Evolutionary conservation across 2,329 filamentous ascomycete genomes (phyloP).

Genomic region (Penicillium capsulatum): DNA sequence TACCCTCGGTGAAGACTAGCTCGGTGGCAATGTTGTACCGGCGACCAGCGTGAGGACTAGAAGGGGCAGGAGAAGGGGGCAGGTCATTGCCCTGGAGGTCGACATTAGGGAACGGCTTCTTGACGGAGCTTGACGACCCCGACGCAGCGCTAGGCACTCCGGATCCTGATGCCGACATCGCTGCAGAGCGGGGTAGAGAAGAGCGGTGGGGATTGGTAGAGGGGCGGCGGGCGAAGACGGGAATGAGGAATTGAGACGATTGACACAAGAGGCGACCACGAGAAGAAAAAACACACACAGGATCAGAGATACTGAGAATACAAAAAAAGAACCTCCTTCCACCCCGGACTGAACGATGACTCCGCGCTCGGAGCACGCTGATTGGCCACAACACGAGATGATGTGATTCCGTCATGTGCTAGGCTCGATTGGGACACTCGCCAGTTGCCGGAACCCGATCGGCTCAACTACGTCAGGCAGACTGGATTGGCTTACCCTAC

Average conservation of each 20-base stretch:
- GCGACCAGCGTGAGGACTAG: conserved; percentile 77
- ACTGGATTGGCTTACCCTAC: too few species aligned
- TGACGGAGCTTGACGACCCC: conserved; percentile 31
- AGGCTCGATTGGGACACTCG: conserved; percentile 8
- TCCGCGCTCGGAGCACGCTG: conserved; percentile 11
- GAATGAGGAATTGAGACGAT: too few species aligned
- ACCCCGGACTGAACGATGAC: conserved; percentile 17
- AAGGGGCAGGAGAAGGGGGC: conserved; percentile 88
- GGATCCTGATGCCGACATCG: conserved; percentile 40
- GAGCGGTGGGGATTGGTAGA: background rate
- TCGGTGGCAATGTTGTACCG: conserved; percentile 94
- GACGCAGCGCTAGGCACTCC: conserved; percentile 20
- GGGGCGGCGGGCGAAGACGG: background rate
- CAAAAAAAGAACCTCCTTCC: conserved; percentile 10
- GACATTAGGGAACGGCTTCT: conserved; percentile 57
- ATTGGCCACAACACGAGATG: conserved; percentile 9
- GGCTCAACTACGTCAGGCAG: too few species aligned
- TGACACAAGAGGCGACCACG: background rate
- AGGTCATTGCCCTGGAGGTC: conserved; percentile 81
- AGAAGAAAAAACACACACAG: conserved; percentile 4
- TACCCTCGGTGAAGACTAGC: conserved; percentile 91
- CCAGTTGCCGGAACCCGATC: too few species aligned
- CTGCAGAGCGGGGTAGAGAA: conserved; percentile 29
- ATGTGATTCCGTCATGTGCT: conserved; percentile 18
- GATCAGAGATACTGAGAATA: conserved; percentile 1